Evolutionary conservation across 2,329 filamentous ascomycete species (phyloP).

Genomic region (Cladosporium sp.): DNA sequence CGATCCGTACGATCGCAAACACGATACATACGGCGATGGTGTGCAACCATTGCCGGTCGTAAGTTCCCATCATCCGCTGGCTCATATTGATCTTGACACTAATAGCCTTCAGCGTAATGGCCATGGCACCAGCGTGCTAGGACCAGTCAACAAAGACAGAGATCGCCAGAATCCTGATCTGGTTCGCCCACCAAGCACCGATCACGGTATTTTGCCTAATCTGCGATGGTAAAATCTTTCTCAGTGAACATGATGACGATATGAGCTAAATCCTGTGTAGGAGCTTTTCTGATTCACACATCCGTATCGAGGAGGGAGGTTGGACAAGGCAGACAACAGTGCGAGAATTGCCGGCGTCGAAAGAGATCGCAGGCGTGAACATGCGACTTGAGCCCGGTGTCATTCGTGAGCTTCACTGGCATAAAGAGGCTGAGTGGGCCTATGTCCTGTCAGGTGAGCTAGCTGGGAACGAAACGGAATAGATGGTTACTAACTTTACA

Average conservation of each 20-base stretch:
- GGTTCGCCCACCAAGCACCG: slow-evolving; percentile 71
- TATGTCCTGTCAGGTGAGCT: slow-evolving; percentile 59
- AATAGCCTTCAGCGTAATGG: slow-evolving; percentile 32
- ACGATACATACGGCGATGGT: slow-evolving; percentile 62
- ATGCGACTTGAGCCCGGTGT: slow-evolving; percentile 74
- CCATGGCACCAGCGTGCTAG: slow-evolving; percentile 65
- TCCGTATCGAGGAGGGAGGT: slow-evolving; percentile 65
- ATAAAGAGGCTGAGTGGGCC: slow-evolving; percentile 78
- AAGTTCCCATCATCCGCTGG: slow-evolving; percentile 28
- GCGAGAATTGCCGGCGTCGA: slow-evolving; percentile 64
- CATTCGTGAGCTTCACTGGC: slow-evolving; percentile 78
- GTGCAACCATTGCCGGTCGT: slow-evolving; percentile 64
- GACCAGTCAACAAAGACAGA: slow-evolving; percentile 68
- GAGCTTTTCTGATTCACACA: slow-evolving; percentile 50
- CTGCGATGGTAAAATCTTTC: slow-evolving; percentile 61
- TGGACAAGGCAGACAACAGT: slow-evolving; percentile 76
- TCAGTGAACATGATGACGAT: no score
- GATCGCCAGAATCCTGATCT: slow-evolving; percentile 72
- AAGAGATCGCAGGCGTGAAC: slow-evolving; percentile 75
- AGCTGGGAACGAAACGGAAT: no score
- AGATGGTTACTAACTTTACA: slow-evolving; percentile 8
- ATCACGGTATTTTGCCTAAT: slow-evolving; percentile 69
- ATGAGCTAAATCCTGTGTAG: slow-evolving; percentile 22
- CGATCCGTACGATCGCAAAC: slow-evolving; percentile 64
- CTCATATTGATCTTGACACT: slow-evolving; percentile 4